Evolutionary conservation across 2,329 filamentous ascomycete genomes (phyloP).

Genomic region (Curvularia eragrostidis): DNA sequence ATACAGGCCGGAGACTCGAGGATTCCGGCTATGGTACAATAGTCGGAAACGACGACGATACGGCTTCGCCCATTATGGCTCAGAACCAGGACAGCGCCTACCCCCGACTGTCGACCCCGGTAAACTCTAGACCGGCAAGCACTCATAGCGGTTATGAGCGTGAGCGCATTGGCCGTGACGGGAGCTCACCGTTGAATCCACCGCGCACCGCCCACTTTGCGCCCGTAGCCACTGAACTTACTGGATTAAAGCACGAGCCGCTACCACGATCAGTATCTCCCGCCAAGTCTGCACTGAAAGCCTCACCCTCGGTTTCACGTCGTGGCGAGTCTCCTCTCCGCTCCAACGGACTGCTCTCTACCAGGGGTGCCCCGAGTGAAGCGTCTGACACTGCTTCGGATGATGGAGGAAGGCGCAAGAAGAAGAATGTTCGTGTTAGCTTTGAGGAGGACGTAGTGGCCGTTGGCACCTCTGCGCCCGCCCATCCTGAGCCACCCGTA

Average conservation of each 20-base stretch:
- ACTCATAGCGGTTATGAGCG: conserved; percentile 21
- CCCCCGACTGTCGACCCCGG: conserved; percentile 27
- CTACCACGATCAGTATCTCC: conserved; percentile 75
- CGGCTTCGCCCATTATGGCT: conserved; percentile 29
- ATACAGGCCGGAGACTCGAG: conserved; percentile 28
- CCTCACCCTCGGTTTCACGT: conserved; percentile 61
- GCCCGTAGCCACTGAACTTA: conserved; percentile 58
- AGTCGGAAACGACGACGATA: conserved; percentile 14
- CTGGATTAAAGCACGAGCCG: conserved; percentile 69
- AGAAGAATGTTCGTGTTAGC: conserved; percentile 74
- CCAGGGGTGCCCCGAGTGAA: conserved; percentile 59
- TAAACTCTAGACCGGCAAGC: conserved; percentile 15
- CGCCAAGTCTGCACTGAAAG: conserved; percentile 78
- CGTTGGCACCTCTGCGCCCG: conserved; percentile 55
- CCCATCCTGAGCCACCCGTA: conserved; percentile 27
- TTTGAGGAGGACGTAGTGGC: conserved; percentile 74
- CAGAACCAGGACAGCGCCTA: conserved; percentile 39
- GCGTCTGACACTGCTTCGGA: conserved; percentile 63
- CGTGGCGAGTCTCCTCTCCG: conserved; percentile 55
- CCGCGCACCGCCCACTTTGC: conserved; percentile 72
- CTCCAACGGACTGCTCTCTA: conserved; percentile 58
- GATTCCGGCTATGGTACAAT: conserved; percentile 14
- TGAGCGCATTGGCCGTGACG: conserved; percentile 33
- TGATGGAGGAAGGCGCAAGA: conserved; percentile 48
- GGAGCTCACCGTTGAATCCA: conserved; percentile 63